phyloP scores from a whole-genome alignment of 108 stramenopile genomes.

The Chaetoceros muelleri region DNA sequence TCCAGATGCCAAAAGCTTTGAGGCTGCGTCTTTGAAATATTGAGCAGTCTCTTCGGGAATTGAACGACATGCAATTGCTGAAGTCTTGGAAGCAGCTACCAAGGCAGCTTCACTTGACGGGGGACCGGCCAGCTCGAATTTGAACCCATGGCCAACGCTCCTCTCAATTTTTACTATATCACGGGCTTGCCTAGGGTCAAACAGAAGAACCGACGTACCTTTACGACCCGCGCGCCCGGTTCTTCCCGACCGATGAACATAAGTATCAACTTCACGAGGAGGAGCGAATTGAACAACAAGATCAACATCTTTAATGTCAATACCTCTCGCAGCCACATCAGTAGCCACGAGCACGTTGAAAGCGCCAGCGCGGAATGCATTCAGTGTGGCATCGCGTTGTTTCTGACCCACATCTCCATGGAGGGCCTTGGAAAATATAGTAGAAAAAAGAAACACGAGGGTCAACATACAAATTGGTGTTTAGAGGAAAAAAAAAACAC shows the following conservation, averaged over 20 bases:
- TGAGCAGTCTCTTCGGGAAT: slow-evolving; percentile 72
- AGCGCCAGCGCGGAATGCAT: slow-evolving; percentile 87
- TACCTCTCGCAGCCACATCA: slow-evolving; percentile 98
- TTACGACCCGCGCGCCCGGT: slow-evolving; percentile 96
- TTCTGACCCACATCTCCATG: slow-evolving; percentile 99
- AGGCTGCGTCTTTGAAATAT: slow-evolving; percentile 71
- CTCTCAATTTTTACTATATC: slow-evolving; percentile 91
- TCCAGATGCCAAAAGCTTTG: slow-evolving; percentile 34
- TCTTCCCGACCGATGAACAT: slow-evolving; percentile 96
- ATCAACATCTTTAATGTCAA: slow-evolving; percentile 96
- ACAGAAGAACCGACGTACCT: slow-evolving; percentile 93
- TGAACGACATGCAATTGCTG: slow-evolving; percentile 54
- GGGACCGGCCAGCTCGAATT: slow-evolving; percentile 76
- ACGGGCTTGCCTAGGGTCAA: slow-evolving; percentile 50
- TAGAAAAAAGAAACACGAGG: background rate
- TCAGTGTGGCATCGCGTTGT: slow-evolving; percentile 94
- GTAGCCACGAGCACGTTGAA: slow-evolving; percentile 98
- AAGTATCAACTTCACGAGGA: slow-evolving; percentile 87
- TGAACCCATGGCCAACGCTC: slow-evolving; percentile 84
- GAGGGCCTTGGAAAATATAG: slow-evolving; percentile 35
- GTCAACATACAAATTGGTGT: background rate
- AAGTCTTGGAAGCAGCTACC: slow-evolving; percentile 73
- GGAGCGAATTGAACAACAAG: slow-evolving; percentile 93
- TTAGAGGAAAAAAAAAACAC: background rate
- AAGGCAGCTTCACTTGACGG: slow-evolving; percentile 74